Evolutionary conservation across 768 basidiomycete genomes (phyloP).

Genomic region (Macrolepiota fuliginosa): DNA sequence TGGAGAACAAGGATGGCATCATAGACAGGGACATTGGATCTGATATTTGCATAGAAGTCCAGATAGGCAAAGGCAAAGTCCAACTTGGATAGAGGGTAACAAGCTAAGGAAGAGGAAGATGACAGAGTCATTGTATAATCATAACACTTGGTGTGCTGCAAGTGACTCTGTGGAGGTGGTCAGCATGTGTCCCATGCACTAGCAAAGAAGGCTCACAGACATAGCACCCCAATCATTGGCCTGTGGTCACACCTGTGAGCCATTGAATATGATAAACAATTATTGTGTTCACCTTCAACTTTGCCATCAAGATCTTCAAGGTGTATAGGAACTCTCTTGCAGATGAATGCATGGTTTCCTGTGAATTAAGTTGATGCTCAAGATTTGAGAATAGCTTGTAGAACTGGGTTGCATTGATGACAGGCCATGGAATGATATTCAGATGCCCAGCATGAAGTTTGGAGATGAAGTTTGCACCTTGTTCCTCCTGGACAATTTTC

Average conservation of each 20-base stretch:
- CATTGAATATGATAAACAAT: neutral
- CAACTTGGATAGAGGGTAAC: too few relatives aligned
- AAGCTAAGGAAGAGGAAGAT: too few relatives aligned
- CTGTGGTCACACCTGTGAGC: conserved; percentile 23
- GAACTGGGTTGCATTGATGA: conserved; percentile 61
- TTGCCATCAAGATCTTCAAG: conserved; percentile 66
- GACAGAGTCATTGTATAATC: too few relatives aligned
- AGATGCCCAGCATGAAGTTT: conserved; percentile 54
- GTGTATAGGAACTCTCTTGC: conserved; percentile 55
- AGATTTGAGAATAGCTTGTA: conserved; percentile 51
- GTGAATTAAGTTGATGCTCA: conserved; percentile 45
- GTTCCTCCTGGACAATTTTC: conserved; percentile 61
- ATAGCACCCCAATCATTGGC: conserved; percentile 65
- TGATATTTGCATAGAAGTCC: too few relatives aligned
- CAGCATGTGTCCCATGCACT: neutral
- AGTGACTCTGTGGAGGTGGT: conserved; percentile 36
- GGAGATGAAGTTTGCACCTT: conserved; percentile 61
- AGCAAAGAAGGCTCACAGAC: conserved; percentile 42
- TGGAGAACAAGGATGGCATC: too few relatives aligned
- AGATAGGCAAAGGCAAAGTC: too few relatives aligned
- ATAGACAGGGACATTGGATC: too few relatives aligned
- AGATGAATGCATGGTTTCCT: conserved; percentile 43
- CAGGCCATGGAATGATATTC: conserved; percentile 64
- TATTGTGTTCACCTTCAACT: conserved; percentile 46
- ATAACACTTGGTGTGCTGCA: conserved; percentile 46